These are phyloP conservation scores for Heliosperma pusillum DNA, from an alignment of 148 eudicot genomes.

Conservation along the genomic window DNA sequence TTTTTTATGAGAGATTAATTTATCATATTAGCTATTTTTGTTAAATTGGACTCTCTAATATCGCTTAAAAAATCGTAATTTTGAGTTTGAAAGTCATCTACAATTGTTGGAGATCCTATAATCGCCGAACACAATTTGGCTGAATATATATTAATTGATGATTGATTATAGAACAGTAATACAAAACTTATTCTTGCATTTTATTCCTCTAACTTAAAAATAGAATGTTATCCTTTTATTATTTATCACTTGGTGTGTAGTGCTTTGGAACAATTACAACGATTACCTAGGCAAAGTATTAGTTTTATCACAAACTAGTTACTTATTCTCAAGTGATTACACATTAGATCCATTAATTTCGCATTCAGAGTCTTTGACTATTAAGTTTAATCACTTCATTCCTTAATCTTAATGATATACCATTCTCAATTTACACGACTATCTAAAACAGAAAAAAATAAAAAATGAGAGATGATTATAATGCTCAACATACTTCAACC, in stretches of 20 bases:
- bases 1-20: no score
- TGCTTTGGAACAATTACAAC: not conserved
- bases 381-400: not conserved
- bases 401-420: not conserved
- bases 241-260: not conserved
- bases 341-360: not conserved
- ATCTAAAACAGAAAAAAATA: not conserved
- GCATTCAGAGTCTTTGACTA: not conserved
- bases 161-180: no score
- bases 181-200: no score
- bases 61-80: no score
- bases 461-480: conserved; percentile 11
- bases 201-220: no score
- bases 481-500: conserved; percentile 5
- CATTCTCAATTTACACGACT: not conserved
- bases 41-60: no score
- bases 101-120: no score
- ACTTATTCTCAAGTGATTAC: not conserved
- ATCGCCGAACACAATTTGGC: no score
- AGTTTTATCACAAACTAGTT: conserved; percentile 1
- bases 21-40: no score
- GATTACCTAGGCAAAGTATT: not conserved
- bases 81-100: no score
- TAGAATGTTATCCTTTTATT: no score
- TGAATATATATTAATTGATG: no score